Base-by-base conservation (phyloP, 805 yeast species). In the Metschnikowia rubicola region DNA sequence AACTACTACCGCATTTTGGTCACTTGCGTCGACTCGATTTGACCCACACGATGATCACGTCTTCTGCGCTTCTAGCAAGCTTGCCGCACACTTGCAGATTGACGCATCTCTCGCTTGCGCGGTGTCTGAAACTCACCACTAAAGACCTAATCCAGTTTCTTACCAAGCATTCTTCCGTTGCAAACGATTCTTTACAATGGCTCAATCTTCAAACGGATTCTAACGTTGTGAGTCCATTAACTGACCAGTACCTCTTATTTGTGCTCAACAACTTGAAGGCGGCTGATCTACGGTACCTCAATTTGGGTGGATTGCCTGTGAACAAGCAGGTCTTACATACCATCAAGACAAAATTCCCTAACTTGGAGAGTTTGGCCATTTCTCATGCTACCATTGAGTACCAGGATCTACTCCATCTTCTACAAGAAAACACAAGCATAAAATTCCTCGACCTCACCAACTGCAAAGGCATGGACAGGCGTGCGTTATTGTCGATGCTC, bases 11-110 rank as follows among this genome's bases (percentile, higher is more conserved):
- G 2, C 77, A 74, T 41, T 67, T 84, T 39, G 67, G 72, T 26
- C 70, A 74, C 48, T 66, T 90, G 43, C 79, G 80, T 52, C 78
- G 88, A 52, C 68, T 90, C 30, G 97, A 90, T 62, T 70, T 91
- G 41, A 81, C 87, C 12, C 96, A 88, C 58, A 90, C 97, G 0
- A 81, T 84, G 38, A 79, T 90, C 35, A 81, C 84, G 1, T 82
- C 86, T 4, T 72, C 77, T n/a, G 77, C 80, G 0, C 71, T 90
- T 35, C 63, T 70, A 46, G 66, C 74, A 19, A 58, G 59, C 46
- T 63, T 89, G 19, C 86, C 88, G 2, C 68, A 66, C 12, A 59
- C 80, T 12, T 81, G 84, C 15, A 70, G 75, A 54, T 67, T 90
- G 35, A 83, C 96, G 0, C 96, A 88, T 66, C 67, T 90, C 42